These are phyloP conservation scores for Botryotinia convoluta DNA, from an alignment of 2,329 filamentous ascomycete genomes.

Conservation along the genomic window DNA sequence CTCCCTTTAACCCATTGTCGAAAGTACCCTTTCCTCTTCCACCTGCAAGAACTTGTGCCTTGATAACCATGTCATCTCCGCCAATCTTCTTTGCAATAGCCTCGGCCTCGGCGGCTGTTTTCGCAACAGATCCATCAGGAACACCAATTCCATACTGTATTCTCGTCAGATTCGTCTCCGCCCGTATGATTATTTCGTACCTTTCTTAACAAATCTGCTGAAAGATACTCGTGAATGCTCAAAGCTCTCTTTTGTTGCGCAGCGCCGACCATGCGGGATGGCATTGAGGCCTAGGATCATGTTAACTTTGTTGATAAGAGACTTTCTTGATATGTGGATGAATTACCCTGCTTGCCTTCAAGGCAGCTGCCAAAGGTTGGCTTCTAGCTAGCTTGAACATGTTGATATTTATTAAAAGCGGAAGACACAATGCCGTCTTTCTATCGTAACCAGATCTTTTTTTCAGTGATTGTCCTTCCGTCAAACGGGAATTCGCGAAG, in stretches of 20 bases:
- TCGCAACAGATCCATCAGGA: slow-evolving; percentile 84
- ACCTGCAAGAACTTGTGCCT: slow-evolving; percentile 97
- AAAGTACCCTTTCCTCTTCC: slow-evolving; percentile 97
- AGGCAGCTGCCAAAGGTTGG: slow-evolving; percentile 74
- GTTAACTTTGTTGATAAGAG: slow-evolving; percentile 34
- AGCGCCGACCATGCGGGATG: slow-evolving; percentile 59
- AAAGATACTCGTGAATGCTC: slow-evolving; percentile 98
- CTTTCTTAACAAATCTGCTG: slow-evolving; percentile 81
- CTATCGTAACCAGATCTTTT: slow-evolving; percentile 21
- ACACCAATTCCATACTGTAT: slow-evolving; percentile 91
- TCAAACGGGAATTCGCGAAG: slow-evolving; percentile 21
- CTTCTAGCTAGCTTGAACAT: slow-evolving; percentile 91
- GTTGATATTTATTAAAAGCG: slow-evolving; percentile 40
- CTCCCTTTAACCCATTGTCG: slow-evolving; percentile 97
- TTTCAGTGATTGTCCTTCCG: slow-evolving; percentile 20
- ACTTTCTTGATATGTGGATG: slow-evolving; percentile 22
- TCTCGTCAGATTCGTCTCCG: slow-evolving; percentile 34
- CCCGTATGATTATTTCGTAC: slow-evolving; percentile 41
- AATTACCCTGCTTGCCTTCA: slow-evolving; percentile 74
- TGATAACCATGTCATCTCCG: slow-evolving; percentile 98
- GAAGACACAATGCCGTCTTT: slow-evolving; percentile 30
- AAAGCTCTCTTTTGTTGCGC: slow-evolving; percentile 81
- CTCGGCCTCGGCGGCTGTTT: slow-evolving; percentile 83
- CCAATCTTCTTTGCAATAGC: slow-evolving; percentile 85
- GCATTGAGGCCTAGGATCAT: slow-evolving; percentile 44